A percentile compares a stretch with the other conserved stretches of the same genome.
phyloP scores from a whole-genome alignment of 495 filamentous ascomycete species.

The Trichoderma gamsii region DNA sequence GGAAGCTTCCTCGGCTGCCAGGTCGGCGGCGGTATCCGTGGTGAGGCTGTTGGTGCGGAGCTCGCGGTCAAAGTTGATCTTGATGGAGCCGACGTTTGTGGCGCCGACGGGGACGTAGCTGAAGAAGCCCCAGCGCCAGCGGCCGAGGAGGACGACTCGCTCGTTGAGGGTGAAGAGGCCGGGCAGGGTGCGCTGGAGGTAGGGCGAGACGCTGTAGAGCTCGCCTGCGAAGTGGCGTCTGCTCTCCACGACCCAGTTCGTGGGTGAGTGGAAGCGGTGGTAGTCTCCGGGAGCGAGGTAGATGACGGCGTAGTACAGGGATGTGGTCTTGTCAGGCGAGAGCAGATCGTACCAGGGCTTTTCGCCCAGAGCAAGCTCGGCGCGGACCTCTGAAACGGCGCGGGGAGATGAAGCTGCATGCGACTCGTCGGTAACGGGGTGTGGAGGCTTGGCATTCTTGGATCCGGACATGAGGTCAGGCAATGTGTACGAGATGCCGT shows the following conservation, averaged over 20 bases:
- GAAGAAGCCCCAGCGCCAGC: constrained; percentile 98
- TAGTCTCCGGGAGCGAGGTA: constrained; percentile 99
- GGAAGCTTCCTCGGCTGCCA: constrained; percentile 70
- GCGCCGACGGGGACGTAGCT: constrained; percentile 91
- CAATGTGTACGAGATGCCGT: constrained; percentile 94
- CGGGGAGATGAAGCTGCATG: constrained; percentile 51
- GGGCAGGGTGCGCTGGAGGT: constrained; percentile 83
- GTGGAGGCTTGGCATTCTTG: constrained; percentile 25
- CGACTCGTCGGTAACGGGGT: constrained; percentile 34
- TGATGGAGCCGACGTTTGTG: constrained; percentile 97
- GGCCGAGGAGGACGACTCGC: constrained; percentile 84
- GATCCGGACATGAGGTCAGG: constrained; percentile 79
- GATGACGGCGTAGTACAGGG: constrained; percentile 90
- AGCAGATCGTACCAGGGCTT: constrained; percentile 71
- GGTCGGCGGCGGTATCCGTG: constrained; percentile 82
- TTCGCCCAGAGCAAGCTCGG: constrained; percentile 71
- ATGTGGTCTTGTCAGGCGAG: constrained; percentile 48
- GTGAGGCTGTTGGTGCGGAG: constrained; percentile 85
- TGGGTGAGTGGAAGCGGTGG: constrained; percentile 94
- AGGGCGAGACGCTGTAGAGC: constrained; percentile 89
- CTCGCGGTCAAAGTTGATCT: constrained; percentile 94
- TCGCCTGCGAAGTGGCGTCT: constrained; percentile 95
- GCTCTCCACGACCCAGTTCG: constrained; percentile 86
- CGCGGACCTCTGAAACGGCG: constrained; percentile 74
- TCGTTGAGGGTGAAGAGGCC: constrained; percentile 96